Conservation (phyloP, 257 asterid species). For the Solanum habrochaites region DNA sequence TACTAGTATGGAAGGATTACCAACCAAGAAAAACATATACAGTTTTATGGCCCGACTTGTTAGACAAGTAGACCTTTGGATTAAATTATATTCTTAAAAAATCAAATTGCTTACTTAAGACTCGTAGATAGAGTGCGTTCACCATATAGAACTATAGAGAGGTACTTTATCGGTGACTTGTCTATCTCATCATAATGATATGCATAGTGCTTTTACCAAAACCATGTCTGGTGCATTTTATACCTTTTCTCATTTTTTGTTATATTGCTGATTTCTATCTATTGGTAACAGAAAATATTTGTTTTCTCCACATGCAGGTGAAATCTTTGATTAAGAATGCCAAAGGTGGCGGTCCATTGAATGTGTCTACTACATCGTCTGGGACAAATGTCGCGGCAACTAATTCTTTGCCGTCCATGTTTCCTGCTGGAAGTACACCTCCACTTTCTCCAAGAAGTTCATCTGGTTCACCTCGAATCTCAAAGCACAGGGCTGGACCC, state of each 20-base stretch:
- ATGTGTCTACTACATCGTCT: conserved; percentile 47
- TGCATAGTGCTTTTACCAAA: neutral
- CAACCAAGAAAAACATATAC: neutral
- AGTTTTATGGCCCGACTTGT: neutral
- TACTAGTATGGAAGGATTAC: neutral
- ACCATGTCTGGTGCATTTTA: neutral
- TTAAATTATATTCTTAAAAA: neutral
- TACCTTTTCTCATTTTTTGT: neutral
- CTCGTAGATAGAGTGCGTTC: neutral
- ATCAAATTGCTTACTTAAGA: neutral
- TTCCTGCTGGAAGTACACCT: conserved; percentile 97
- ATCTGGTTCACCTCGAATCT: conserved; percentile 84
- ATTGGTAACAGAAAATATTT: neutral
- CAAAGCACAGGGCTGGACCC: conserved; percentile 81
- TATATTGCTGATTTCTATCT: neutral
- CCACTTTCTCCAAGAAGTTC: conserved; percentile 99
- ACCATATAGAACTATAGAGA: neutral
- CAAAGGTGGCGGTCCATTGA: conserved; percentile 66
- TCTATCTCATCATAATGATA: neutral
- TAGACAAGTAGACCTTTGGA: neutral
- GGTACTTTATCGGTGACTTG: neutral
- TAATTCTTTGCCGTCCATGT: conserved; percentile 90
- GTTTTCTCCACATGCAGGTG: conserved; percentile 38
- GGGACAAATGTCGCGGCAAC: conserved; percentile 48
- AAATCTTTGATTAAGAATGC: conserved; percentile 81